Base-by-base conservation (phyloP, 2,329 filamentous ascomycete species). In the Trichoderma hamatum region DNA sequence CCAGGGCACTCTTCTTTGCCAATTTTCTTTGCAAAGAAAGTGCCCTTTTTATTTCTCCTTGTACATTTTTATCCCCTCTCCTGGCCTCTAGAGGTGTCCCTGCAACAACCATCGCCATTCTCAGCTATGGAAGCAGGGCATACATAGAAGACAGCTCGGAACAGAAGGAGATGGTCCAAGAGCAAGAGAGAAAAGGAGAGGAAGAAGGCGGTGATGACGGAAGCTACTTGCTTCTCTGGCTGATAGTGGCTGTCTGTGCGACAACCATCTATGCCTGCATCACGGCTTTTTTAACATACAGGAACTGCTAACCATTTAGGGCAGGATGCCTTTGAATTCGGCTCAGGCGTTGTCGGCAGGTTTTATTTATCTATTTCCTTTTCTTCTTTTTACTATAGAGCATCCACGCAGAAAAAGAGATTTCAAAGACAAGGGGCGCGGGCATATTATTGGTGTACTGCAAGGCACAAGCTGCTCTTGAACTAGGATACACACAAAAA, bases 271-370 rank as follows among this genome's bases (percentile, higher is more conserved):
- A 19, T 36, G 43, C 21, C 39, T 36, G n/a, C 28, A 58, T n/a
- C 46, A 32, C 51, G 24, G 39, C 34, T 58, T 66, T 32, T 43
- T 43, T 39, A 51, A 51, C 32, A 30, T 52, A 52, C 49, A 30
- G 11, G 54, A 54, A 59, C 58, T 34, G 39, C 69, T 70, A 64
- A 69, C 66, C 24, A 70, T 64, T 55, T 28, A 64, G 66, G 52
- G 66, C 30, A 36, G 52, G 59, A 62, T 69, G 43, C 69, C 43
- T 49, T 36, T 75, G 74, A 74, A 76, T 74, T 69, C 72, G 73
- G 70, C 66, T 66, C 74, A 73, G 77, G 77, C 77, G 77, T 78
- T 77, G 72, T 71, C 70, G 76, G 74, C 68, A 74, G 73, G 74
- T 73, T 51, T 21, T 49, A 73, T 51, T 14, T 43, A 43, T 30